These are phyloP conservation scores for Plasmodium coatneyi DNA, from an alignment of 169 alveolate species.

Conservation along the genomic window DNA sequence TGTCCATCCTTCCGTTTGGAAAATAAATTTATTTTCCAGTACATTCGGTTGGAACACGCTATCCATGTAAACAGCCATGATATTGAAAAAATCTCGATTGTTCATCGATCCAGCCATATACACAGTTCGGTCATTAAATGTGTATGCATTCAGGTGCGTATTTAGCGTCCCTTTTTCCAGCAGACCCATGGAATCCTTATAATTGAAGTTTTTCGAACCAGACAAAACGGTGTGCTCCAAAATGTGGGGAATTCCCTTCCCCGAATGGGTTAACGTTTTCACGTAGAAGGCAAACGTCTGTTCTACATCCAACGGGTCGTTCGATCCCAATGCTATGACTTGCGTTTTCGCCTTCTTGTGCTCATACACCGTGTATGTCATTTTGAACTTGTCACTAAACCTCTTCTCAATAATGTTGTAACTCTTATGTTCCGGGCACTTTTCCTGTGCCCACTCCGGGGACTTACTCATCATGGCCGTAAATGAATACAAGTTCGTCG, in stretches of 20 bases:
- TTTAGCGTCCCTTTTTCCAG: conserved; percentile 87
- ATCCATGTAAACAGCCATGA: conserved; percentile 87
- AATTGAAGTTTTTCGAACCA: conserved; percentile 87
- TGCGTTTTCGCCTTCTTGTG: conserved; percentile 74
- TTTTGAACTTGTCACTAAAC: conserved; percentile 36
- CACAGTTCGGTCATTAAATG: conserved; percentile 90
- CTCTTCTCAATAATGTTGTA: conserved; percentile 59
- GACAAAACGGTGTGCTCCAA: conserved; percentile 91
- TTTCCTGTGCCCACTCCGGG: conserved; percentile 73
- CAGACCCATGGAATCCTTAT: conserved; percentile 87
- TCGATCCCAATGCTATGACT: conserved; percentile 69
- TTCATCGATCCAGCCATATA: conserved; percentile 91
- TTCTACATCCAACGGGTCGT: conserved; percentile 65
- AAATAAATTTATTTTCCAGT: conserved; percentile 77
- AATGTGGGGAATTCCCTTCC: conserved; percentile 87
- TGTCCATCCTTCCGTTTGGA: conserved; percentile 92
- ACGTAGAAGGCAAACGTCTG: conserved; percentile 72
- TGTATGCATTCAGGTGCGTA: conserved; percentile 89
- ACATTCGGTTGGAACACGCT: conserved; percentile 87
- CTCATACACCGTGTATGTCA: conserved; percentile 71
- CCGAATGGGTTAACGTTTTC: conserved; percentile 72
- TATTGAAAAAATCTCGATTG: conserved; percentile 83
- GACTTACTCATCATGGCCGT: conserved; percentile 47
- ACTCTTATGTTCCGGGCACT: conserved; percentile 68
- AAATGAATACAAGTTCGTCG: conserved; percentile 26